These are phyloP conservation scores for Sicyos edulis DNA, from an alignment of 306 rosid species.

Conservation along the genomic window DNA sequence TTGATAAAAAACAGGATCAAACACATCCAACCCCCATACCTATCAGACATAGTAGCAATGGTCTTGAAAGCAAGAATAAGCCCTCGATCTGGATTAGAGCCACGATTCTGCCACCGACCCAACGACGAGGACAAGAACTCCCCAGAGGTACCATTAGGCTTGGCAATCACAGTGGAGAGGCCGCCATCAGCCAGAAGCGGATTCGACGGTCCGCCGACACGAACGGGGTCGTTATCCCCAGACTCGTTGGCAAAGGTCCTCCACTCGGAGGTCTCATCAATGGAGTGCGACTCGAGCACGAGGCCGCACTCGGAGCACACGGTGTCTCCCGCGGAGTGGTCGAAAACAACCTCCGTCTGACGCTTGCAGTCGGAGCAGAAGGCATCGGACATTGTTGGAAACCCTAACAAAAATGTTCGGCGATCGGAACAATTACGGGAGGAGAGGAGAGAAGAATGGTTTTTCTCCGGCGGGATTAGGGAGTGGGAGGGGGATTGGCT, in stretches of 20 bases:
- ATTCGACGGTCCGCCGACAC: constrained; percentile 88
- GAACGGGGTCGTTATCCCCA: constrained; percentile 90
- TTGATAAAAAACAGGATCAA: background rate
- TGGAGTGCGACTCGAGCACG: constrained; percentile 87
- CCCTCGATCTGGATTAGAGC: constrained; percentile 84
- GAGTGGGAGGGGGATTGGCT: background rate
- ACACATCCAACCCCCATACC: constrained; percentile 42
- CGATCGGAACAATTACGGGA: background rate
- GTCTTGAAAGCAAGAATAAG: constrained; percentile 76
- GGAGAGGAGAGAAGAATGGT: background rate
- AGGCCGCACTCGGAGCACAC: constrained; percentile 94
- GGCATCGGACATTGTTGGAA: constrained; percentile 60
- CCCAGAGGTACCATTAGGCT: constrained; percentile 72
- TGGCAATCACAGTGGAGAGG: constrained; percentile 82
- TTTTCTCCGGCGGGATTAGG: background rate
- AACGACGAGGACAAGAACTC: constrained; percentile 80
- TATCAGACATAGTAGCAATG: constrained; percentile 93
- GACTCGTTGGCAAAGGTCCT: constrained; percentile 86
- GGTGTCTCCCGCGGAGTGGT: constrained; percentile 88
- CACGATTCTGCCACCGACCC: constrained; percentile 98
- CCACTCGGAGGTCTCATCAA: constrained; percentile 95
- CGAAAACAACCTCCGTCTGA: constrained; percentile 84
- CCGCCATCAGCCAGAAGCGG: constrained; percentile 84
- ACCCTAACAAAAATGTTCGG: background rate
- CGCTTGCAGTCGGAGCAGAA: constrained; percentile 87